Base-by-base conservation (phyloP, 2,329 filamentous ascomycete genomes). In the Capronia coronata region DNA sequence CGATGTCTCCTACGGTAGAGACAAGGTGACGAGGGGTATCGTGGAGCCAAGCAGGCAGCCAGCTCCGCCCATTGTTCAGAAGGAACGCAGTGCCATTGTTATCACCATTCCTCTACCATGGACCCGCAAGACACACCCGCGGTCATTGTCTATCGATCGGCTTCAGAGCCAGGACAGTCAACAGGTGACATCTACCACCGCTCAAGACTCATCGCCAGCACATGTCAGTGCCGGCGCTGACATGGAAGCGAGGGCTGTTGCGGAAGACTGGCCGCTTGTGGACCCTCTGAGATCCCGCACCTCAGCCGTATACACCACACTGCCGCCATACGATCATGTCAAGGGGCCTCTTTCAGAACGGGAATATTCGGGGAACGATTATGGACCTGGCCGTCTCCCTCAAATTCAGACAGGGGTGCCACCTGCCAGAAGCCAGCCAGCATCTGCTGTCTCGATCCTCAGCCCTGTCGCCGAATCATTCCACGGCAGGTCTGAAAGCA, bases 301-400 rank as follows among this genome's bases (percentile, higher is more conserved):
- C 7, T n/a, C 29, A 29, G 48, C 45, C 13, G 39, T 46, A 27
- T 49, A 97, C 90, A 76, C 51, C 14, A n/a, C n/a, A n/a, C n/a
- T n/a, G n/a, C n/a, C n/a, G n/a, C n/a, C n/a, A n/a, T n/a, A n/a
- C n/a, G n/a, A n/a, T n/a, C n/a, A n/a, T n/a, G n/a, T n/a, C n/a
- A n/a, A n/a, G n/a, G n/a, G n/a, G n/a, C n/a, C n/a, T n/a, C n/a
- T n/a, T n/a, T n/a, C n/a, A n/a, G n/a, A n/a, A n/a, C n/a, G n/a
- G n/a, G n/a, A n/a, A n/a, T n/a, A n/a, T n/a, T n/a, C n/a, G n/a
- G 46, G 88, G 82, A 55, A 85, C 80, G 65, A 72, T 86, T 34
- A 94, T 96, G 65, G 89, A 94, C 65, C 77, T 95, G 7, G 80
- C 95, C 73, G 91, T 91, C 35, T 91, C 83, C 67, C 82, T 83